Evolutionary conservation across 345 rosid genomes (phyloP), one percentile per base, ranked within the genome.

Genomic region (Adansonia digitata): DNA sequence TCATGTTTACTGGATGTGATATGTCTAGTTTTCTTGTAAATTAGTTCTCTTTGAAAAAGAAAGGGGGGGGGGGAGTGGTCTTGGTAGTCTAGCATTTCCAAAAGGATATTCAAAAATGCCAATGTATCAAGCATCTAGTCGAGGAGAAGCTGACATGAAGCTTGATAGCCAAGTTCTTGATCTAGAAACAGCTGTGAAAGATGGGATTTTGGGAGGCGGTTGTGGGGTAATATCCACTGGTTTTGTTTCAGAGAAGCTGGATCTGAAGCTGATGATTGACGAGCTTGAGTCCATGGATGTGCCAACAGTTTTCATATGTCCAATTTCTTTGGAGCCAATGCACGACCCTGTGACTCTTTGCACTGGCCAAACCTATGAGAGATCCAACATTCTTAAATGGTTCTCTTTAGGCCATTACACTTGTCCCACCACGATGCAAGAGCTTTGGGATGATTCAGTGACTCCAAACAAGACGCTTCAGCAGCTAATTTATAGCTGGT

Each of bases 401-500:
- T 57, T 57, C 18, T 57, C 62, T 27, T 26, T 57, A 57, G 35
- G 62, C 34, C 62, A 27, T 57, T 57, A 4, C 34, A 13, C 35
- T 57, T 57, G 62, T 26, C 62, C 62, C 34, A 57, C 62, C 18
- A 90, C 92, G 51, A 90, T 90, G 92, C 92, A 90, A 22, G 95
- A 90, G 83, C 88, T 90, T 9, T 90, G 62, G 62, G 62, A 57
- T 74, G 85, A 88, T 60, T 48, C 86, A 7, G 75, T 90, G 26
- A 90, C 91, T 46, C 91, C 95, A 9, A 88, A 90, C 49, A 88
- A 73, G 34, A 90, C 92, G 4, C 86, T 90, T n/a, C 80, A 84
- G 65, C 95, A 89, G 77, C 81, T 91, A 67, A 91, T 91, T 81
- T 74, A 77, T 70, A 84, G 84, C 76, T 91, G 96, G 96, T 91